Conservation (phyloP, 192 early-diverging fungal genomes). For the Coemansia reversa region DNA sequence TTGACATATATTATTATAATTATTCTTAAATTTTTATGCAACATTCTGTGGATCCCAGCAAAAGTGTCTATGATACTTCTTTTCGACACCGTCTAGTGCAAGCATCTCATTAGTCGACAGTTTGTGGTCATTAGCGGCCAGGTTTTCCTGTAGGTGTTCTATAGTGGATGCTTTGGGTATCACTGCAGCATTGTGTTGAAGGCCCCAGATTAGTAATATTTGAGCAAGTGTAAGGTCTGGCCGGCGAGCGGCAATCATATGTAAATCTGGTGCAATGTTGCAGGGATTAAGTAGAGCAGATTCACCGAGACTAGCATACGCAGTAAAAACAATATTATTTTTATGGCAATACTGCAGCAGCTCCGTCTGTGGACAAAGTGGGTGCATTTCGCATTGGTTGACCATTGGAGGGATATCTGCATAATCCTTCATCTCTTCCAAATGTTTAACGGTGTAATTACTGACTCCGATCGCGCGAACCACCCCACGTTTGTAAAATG, state of each 20-base stretch:
- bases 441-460: conserved; percentile 64
- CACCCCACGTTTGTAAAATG: conserved; percentile 58
- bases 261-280: conserved; percentile 17
- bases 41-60: conserved; percentile 14
- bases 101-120: conserved; percentile 6
- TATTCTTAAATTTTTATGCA: not conserved
- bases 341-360: conserved; percentile 58
- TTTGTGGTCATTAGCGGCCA: not conserved
- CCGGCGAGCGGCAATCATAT: conserved; percentile 21
- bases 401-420: conserved; percentile 64
- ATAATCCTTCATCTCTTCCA: conserved; percentile 59
- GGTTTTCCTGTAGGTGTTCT: conserved; percentile 30
- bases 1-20: too few relatives aligned
- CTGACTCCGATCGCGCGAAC: conserved; percentile 69
- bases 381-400: conserved; percentile 73
- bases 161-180: conserved; percentile 63
- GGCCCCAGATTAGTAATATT: conserved; percentile 64
- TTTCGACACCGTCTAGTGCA: not conserved
- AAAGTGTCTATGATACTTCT: not conserved
- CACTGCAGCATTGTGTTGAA: conserved; percentile 63
- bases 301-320: conserved; percentile 74
- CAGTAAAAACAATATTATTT: conserved; percentile 62
- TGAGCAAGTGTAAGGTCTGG: conserved; percentile 45
- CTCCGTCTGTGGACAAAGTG: conserved; percentile 59
- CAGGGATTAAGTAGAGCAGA: conserved; percentile 34